Base-by-base conservation (phyloP, 805 yeast species). In the Lipomyces anomalus region DNA sequence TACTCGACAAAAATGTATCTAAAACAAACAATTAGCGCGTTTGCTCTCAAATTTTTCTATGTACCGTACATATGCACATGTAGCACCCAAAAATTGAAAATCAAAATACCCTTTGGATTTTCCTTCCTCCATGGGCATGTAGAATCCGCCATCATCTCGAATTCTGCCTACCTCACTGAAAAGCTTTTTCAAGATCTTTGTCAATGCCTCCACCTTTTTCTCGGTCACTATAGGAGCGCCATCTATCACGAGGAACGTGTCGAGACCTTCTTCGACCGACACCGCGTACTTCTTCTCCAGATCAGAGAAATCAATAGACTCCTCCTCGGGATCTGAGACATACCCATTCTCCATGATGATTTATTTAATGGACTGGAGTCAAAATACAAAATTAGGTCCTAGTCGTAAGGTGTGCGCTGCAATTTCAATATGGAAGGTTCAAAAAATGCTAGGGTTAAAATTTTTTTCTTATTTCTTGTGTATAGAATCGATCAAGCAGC, bases 171-270 rank as follows among this genome's bases (percentile, higher is more conserved):
- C 88, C 53, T 78, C 75, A 39, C 78, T 69, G 61, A 92, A 82
- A 43, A 87, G 74, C 70, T 89, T 90, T 57, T 75, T 77, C 61
- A 92, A 75, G 37, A 94, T 97, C 66, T 86, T 89, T 57, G 80
- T 76, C 62, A 92, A 75, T 47, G 84, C 79, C 45, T 87, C 84
- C 42, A 80, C 84, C 68, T 92, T 92, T 43, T 86, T 65, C 63
- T 82, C 95, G 47, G 97, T 95, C 22, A 95, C 95, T 51, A 87
- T 73, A 56, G 99, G 99, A 7, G 95, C 89, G 39, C 98, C 98
- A 64, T 88, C 97, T 42, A 87, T 83, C 24, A 90, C 84, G 47
- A 90, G 79, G 61, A 78, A 88, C 60, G 77, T 77, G 60, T 85
- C 95, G 46, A 84, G 73, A 41, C 79, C 76, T 47, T 73, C 68